Conservation (phyloP, 2,329 filamentous ascomycete species). For the Aspergillus sp. region DNA sequence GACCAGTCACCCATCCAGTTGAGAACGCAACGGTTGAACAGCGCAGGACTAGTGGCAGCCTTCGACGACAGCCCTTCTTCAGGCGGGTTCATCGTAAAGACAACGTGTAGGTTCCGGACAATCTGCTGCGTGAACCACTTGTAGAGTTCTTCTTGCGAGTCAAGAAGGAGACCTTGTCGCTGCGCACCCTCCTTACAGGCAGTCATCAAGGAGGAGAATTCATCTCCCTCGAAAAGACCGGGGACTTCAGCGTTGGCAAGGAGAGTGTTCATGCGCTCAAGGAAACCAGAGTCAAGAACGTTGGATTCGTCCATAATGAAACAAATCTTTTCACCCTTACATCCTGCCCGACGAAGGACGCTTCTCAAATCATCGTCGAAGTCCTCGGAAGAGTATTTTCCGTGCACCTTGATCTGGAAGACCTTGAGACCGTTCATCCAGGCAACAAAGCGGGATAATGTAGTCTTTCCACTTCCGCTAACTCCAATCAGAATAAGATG, state of each 20-base stretch:
- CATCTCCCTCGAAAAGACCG: conserved; percentile 97
- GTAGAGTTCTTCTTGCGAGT: conserved; percentile 98
- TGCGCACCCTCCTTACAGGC: conserved; percentile 98
- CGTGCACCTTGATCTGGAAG: conserved; percentile 99
- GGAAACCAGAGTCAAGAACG: conserved; percentile 94
- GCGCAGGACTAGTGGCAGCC: conserved; percentile 90
- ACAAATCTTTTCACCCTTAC: conserved; percentile 98
- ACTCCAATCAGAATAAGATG: conserved; percentile 98
- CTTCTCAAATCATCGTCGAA: conserved; percentile 97
- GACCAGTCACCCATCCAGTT: conserved; percentile 99
- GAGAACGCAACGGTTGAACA: conserved; percentile 99
- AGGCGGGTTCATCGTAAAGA: conserved; percentile 99
- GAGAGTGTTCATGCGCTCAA: conserved; percentile 98
- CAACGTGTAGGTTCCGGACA: conserved; percentile 96
- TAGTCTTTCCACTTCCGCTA: conserved; percentile 97
- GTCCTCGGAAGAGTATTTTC: conserved; percentile 95
- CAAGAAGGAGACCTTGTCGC: conserved; percentile 86
- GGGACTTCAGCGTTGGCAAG: conserved; percentile 99
- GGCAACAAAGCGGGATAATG: conserved; percentile 91
- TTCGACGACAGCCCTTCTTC: conserved; percentile 93
- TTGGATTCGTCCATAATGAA: conserved; percentile 99
- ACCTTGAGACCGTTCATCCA: conserved; percentile 99
- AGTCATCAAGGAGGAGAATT: conserved; percentile 97
- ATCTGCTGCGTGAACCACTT: conserved; percentile 99
- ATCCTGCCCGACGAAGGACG: conserved; percentile 87